Percentiles rank a stretch among this genome's conserved stretches.
phyloP scores from a whole-genome alignment of 257 asterid genomes.

The Petunia axillaris region DNA sequence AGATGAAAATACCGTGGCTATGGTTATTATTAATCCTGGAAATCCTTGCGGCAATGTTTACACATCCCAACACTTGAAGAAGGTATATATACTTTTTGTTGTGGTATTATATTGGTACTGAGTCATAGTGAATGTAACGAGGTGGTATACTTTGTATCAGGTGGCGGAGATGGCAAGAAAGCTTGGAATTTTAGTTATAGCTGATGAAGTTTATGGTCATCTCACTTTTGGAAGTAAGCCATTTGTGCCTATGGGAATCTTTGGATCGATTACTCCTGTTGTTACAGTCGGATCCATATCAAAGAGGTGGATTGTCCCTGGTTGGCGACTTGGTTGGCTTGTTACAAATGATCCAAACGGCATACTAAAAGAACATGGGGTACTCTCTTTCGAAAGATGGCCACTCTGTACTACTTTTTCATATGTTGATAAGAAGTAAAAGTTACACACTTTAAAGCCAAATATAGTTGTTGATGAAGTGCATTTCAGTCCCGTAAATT shows the following conservation, averaged over 20 bases:
- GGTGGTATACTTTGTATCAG: constrained; percentile 40
- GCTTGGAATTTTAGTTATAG: constrained; percentile 58
- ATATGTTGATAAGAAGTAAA: constrained; percentile 47
- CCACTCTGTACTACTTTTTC: constrained; percentile 35
- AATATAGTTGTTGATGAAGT: constrained; percentile 52
- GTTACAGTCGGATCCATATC: constrained; percentile 67
- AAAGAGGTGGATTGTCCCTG: constrained; percentile 80
- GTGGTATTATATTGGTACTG: neutral
- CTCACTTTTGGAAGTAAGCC: constrained; percentile 55
- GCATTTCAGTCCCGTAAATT: constrained; percentile 46
- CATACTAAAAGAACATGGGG: constrained; percentile 61
- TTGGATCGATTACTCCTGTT: constrained; percentile 57
- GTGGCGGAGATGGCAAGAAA: constrained; percentile 67
- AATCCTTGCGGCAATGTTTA: constrained; percentile 80
- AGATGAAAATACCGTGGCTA: constrained; percentile 68
- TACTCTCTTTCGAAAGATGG: constrained; percentile 29
- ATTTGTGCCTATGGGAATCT: constrained; percentile 59
- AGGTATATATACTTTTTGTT: constrained; percentile 42
- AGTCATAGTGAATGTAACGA: neutral
- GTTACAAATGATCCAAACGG: constrained; percentile 60
- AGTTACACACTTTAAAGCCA: constrained; percentile 67
- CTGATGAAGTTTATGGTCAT: constrained; percentile 75
- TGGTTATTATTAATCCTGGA: constrained; percentile 73
- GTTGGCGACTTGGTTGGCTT: constrained; percentile 83
- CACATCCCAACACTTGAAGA: constrained; percentile 53